Percentiles rank a stretch among this genome's conserved stretches.
phyloP scores from a whole-genome alignment of 2,329 filamentous ascomycete genomes.

The Sporothrix brunneoviolacea region DNA sequence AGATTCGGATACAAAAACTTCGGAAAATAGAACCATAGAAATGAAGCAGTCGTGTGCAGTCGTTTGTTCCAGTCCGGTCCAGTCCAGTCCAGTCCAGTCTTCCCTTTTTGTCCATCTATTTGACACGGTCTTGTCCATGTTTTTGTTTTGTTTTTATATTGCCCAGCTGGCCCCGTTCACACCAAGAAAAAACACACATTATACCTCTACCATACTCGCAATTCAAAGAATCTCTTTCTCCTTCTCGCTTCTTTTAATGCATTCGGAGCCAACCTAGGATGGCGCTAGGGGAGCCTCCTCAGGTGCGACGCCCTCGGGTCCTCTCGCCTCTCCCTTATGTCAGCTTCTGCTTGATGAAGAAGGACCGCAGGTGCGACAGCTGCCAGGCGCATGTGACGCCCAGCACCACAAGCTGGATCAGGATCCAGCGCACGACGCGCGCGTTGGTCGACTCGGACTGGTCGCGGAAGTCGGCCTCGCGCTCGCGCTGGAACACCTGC shows the following conservation, averaged over 20 bases:
- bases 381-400: slow-evolving; percentile 93
- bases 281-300: too few relatives aligned
- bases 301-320: too few relatives aligned
- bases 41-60: background rate
- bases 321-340: slow-evolving; percentile 50
- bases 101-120: background rate
- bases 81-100: background rate
- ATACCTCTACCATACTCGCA: background rate
- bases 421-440: slow-evolving; percentile 86
- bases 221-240: too few relatives aligned
- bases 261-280: too few relatives aligned
- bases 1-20: too few relatives aligned
- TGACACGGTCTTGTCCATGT: background rate
- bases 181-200: background rate
- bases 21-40: too few relatives aligned
- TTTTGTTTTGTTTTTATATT: background rate
- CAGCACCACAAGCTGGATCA: slow-evolving; percentile 81
- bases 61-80: background rate
- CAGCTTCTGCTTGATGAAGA: slow-evolving; percentile 99
- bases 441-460: slow-evolving; percentile 91
- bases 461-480: slow-evolving; percentile 95
- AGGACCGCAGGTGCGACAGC: slow-evolving; percentile 85
- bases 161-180: background rate
- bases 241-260: too few relatives aligned
- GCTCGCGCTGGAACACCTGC: slow-evolving; percentile 95